phyloP scores from a whole-genome alignment of 1,139 yeast genomes.

The Yamadazyma conglobata region DNA sequence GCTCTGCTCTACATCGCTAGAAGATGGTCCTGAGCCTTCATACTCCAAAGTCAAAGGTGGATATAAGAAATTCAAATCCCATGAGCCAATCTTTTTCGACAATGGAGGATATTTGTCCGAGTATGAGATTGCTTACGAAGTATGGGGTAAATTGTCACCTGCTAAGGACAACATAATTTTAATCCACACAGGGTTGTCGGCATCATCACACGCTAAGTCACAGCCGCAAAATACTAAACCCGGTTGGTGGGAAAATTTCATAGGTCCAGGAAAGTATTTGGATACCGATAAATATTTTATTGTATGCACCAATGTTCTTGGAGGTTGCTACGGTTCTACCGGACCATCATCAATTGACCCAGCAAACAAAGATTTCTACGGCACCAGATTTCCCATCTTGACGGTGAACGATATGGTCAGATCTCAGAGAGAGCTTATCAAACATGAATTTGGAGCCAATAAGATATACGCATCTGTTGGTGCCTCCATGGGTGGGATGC shows the following conservation, averaged over 20 bases:
- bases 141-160: slow-evolving; percentile 76
- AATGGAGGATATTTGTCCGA: slow-evolving; percentile 77
- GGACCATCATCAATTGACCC: slow-evolving; percentile 89
- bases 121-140: slow-evolving; percentile 81
- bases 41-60: slow-evolving; percentile 72
- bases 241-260: slow-evolving; percentile 97
- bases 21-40: slow-evolving; percentile 82
- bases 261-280: slow-evolving; percentile 76
- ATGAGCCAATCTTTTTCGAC: slow-evolving; percentile 66
- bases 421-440: slow-evolving; percentile 72
- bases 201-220: slow-evolving; percentile 92
- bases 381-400: slow-evolving; percentile 82
- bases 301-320: slow-evolving; percentile 85
- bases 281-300: slow-evolving; percentile 82
- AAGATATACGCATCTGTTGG: slow-evolving; percentile 81
- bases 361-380: slow-evolving; percentile 62
- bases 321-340: slow-evolving; percentile 94
- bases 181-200: slow-evolving; percentile 87
- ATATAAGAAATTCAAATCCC: slow-evolving; percentile 53
- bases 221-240: slow-evolving; percentile 64
- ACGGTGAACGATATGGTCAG: slow-evolving; percentile 89
- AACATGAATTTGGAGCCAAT: slow-evolving; percentile 55
- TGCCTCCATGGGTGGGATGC: slow-evolving; percentile 98
- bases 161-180: slow-evolving; percentile 68
- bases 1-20: slow-evolving; percentile 41